These are phyloP conservation scores for Myxozyma nipponensis DNA, from an alignment of 805 yeast genomes.

Conservation along the genomic window DNA sequence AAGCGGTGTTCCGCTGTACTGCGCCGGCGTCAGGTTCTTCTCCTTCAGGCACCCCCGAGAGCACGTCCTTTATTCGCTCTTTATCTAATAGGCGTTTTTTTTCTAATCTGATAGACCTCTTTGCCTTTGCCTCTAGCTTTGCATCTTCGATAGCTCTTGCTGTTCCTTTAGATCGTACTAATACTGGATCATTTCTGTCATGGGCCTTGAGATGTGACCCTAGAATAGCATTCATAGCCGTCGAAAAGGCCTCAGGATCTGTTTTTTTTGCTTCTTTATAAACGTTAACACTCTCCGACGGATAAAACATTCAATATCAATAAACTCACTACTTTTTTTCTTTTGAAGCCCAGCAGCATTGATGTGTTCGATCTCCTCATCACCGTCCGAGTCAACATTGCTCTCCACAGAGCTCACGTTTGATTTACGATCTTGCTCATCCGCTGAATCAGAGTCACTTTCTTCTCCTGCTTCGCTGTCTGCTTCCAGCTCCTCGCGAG, in stretches of 20 bases:
- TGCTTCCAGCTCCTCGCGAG: slow-evolving; percentile 11
- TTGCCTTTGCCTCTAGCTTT: slow-evolving; percentile 80
- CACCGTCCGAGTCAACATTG: slow-evolving; percentile 36
- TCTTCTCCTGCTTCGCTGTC: slow-evolving; percentile 26
- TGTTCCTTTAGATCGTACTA: slow-evolving; percentile 62
- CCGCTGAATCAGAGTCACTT: slow-evolving; percentile 27
- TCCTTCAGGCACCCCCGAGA: slow-evolving; percentile 34
- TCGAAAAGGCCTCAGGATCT: slow-evolving; percentile 73
- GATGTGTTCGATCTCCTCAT: slow-evolving; percentile 29
- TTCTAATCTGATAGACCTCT: slow-evolving; percentile 63
- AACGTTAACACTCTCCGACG: not conserved
- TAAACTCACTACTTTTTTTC: slow-evolving; percentile 17
- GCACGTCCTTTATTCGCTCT: slow-evolving; percentile 61
- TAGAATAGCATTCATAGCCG: slow-evolving; percentile 77
- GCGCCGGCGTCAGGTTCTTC: slow-evolving; percentile 50
- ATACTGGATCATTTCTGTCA: slow-evolving; percentile 82
- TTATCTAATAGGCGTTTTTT: slow-evolving; percentile 63
- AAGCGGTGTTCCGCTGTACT: slow-evolving; percentile 56
- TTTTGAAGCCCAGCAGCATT: slow-evolving; percentile 20
- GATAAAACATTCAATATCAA: not conserved
- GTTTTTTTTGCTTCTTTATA: slow-evolving; percentile 49
- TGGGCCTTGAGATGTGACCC: slow-evolving; percentile 85
- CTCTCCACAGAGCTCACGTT: slow-evolving; percentile 14
- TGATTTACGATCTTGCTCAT: slow-evolving; percentile 28
- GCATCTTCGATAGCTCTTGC: slow-evolving; percentile 73